Evolutionary conservation across 805 yeast species (phyloP).

Genomic region (Candida taoyuanica): DNA sequence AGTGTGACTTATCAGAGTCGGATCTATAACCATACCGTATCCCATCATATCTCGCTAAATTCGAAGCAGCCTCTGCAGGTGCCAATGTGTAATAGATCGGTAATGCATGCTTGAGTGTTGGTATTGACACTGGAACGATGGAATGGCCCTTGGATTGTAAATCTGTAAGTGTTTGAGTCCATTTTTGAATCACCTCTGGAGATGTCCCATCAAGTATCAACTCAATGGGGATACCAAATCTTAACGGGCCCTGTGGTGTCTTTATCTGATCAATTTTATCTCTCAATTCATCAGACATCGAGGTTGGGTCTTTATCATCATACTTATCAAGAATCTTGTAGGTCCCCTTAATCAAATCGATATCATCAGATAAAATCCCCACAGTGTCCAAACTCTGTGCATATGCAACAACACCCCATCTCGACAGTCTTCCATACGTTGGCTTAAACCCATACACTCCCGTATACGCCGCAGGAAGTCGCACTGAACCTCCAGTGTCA

Average conservation of each 20-base stretch:
- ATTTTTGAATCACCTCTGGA: slow-evolving; percentile 38
- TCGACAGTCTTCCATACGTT: slow-evolving; percentile 82
- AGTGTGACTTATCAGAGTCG: slow-evolving; percentile 35
- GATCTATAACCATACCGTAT: slow-evolving; percentile 70
- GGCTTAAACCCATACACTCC: slow-evolving; percentile 89
- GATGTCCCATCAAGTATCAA: slow-evolving; percentile 54
- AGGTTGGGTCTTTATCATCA: slow-evolving; percentile 82
- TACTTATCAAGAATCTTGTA: slow-evolving; percentile 51
- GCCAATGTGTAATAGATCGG: slow-evolving; percentile 86
- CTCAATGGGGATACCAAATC: slow-evolving; percentile 74
- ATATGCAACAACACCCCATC: slow-evolving; percentile 90
- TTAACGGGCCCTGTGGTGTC: slow-evolving; percentile 26
- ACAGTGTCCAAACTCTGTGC: slow-evolving; percentile 95
- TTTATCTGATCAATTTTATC: slow-evolving; percentile 6
- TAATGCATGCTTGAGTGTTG: slow-evolving; percentile 58
- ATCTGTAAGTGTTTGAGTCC: slow-evolving; percentile 41
- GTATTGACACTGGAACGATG: slow-evolving; percentile 63
- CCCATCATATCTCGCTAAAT: slow-evolving; percentile 87
- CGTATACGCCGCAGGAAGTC: slow-evolving; percentile 88
- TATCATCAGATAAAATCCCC: slow-evolving; percentile 62
- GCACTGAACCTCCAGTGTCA: slow-evolving; percentile 95
- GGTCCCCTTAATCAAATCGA: slow-evolving; percentile 42
- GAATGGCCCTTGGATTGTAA: slow-evolving; percentile 40
- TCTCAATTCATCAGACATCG: slow-evolving; percentile 38
- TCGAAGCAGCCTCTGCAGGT: slow-evolving; percentile 92